A percentile compares a stretch with the other conserved stretches of the same genome.
Evolutionary conservation across 306 rosid species (phyloP).

Genomic region (Begonia loranthoides): DNA sequence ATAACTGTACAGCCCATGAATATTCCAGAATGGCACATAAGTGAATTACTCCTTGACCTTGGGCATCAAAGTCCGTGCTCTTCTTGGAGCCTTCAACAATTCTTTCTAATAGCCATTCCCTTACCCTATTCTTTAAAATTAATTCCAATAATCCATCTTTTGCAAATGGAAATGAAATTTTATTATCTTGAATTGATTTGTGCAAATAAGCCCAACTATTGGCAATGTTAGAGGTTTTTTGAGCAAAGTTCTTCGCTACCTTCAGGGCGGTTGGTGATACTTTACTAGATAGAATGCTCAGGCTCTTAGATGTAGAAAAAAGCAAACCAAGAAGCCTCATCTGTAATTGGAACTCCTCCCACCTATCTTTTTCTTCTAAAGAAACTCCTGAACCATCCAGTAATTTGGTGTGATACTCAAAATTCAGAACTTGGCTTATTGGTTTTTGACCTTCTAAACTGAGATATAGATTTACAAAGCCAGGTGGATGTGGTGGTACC

Average conservation of each 20-base stretch:
- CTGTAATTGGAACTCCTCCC: slow-evolving; percentile 54
- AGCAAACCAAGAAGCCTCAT: slow-evolving; percentile 65
- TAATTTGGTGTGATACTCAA: slow-evolving; percentile 59
- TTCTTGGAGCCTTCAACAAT: slow-evolving; percentile 43
- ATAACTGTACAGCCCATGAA: slow-evolving; percentile 71
- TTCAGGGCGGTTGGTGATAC: slow-evolving; percentile 30
- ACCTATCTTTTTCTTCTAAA: slow-evolving; percentile 28
- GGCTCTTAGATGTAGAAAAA: slow-evolving; percentile 47
- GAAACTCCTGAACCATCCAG: slow-evolving; percentile 26
- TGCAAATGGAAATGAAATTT: slow-evolving; percentile 43
- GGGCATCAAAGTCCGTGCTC: slow-evolving; percentile 49
- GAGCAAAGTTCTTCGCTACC: slow-evolving; percentile 55
- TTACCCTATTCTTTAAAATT: slow-evolving; percentile 51
- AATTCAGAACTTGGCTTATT: slow-evolving; percentile 67
- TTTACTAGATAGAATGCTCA: slow-evolving; percentile 43
- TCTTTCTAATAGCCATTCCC: slow-evolving; percentile 82
- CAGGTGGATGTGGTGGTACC: slow-evolving; percentile 51
- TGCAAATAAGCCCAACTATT: slow-evolving; percentile 44
- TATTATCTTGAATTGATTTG: slow-evolving; percentile 36
- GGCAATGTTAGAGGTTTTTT: slow-evolving; percentile 38
- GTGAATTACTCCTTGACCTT: slow-evolving; percentile 91
- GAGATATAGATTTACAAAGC: slow-evolving; percentile 48
- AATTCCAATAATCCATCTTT: slow-evolving; percentile 47
- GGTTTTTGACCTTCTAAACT: slow-evolving; percentile 77
- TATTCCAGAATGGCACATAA: slow-evolving; percentile 78